Base-by-base conservation (phyloP, 768 basidiomycete genomes). In the Porphyrellus cyaneotinctus region DNA sequence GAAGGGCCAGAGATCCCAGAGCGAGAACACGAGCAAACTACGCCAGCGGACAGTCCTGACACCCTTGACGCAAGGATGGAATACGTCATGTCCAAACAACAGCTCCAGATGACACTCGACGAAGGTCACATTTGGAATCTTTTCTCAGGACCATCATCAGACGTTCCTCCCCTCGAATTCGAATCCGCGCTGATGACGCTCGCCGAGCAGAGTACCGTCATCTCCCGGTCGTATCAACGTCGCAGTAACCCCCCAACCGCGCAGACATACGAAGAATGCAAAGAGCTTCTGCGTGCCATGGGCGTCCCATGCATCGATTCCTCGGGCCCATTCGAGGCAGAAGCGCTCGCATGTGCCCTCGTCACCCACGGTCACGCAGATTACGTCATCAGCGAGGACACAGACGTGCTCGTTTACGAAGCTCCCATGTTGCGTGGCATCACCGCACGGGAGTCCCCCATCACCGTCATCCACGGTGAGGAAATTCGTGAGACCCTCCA, bases 301-400 rank as follows among this genome's bases (percentile, higher is more conserved):
- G 92, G 92, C n/a, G 76, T 94, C 3, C 85, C 86, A 0, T 87
- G 84, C 60, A 66, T 95, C 28, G 81, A 88, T 17, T 72, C 85
- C 10, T 72, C 74, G 0, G 85, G 84, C 0, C 79, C 85, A 0
- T 84, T 79, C 51, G 94, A 97, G 65, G 94, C 87, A 2, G 94
- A 97, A 68, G 91, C 88, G 1, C 70, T 95, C 31, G 93, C 92
- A 0, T 81, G 88, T 6, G 78, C 87, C 9, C 74, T 95, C 35
- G 91, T 90, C 12, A 61, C 83, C 15, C 72, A 79, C 26, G 93
- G 94, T 3, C 63, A 77, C 41, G 93, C 90, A 0, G 92, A 97
- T 70, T 93, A 81, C 63, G 94, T 95, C 18, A 89, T 82, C 5
- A 95, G 88, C 58, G 94, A 97, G 71, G 94, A 97, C 66, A 90